Evolutionary conservation across 164 flowering plant genomes (phyloP).

Genomic region (Warburgia ugandensis): DNA sequence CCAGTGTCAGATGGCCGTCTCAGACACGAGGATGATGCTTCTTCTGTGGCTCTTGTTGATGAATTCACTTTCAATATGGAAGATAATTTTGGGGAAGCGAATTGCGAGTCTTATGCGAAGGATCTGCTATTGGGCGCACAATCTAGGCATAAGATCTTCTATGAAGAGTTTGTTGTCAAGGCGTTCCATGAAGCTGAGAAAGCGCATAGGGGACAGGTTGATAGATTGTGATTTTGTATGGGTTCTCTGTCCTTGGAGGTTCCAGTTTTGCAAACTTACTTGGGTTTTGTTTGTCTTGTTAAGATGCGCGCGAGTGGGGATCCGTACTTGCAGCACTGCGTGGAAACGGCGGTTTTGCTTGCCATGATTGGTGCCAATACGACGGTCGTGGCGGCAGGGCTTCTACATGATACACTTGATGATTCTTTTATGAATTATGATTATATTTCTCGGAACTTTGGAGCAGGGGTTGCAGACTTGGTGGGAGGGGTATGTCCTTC

Average conservation of each 20-base stretch:
- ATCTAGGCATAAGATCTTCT: conserved; percentile 56
- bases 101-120: conserved; percentile 42
- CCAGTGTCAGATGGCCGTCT: conserved; percentile 15
- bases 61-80: conserved; percentile 81
- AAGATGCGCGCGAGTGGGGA: conserved; percentile 93
- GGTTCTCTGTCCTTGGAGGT: not conserved
- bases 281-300: conserved; percentile 7
- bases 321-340: conserved; percentile 93
- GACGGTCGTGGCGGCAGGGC: conserved; percentile 90
- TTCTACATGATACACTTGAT: conserved; percentile 87
- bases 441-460: conserved; percentile 49
- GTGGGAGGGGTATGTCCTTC: conserved; percentile 95
- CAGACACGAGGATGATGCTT: conserved; percentile 12
- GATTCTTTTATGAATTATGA: conserved; percentile 67
- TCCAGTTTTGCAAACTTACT: not conserved
- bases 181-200: conserved; percentile 91
- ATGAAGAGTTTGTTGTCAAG: conserved; percentile 65
- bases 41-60: conserved; percentile 29
- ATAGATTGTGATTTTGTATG: not conserved
- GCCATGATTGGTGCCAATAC: conserved; percentile 83
- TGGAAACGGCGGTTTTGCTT: conserved; percentile 78
- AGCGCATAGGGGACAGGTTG: conserved; percentile 97
- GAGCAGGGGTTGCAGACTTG: conserved; percentile 84
- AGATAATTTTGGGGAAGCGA: conserved; percentile 33
- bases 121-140: conserved; percentile 63